A percentile compares a stretch with the other conserved stretches of the same genome.
Conservation (phyloP, 1,284 basidiomycete species). For the Dichomitus squalens region DNA sequence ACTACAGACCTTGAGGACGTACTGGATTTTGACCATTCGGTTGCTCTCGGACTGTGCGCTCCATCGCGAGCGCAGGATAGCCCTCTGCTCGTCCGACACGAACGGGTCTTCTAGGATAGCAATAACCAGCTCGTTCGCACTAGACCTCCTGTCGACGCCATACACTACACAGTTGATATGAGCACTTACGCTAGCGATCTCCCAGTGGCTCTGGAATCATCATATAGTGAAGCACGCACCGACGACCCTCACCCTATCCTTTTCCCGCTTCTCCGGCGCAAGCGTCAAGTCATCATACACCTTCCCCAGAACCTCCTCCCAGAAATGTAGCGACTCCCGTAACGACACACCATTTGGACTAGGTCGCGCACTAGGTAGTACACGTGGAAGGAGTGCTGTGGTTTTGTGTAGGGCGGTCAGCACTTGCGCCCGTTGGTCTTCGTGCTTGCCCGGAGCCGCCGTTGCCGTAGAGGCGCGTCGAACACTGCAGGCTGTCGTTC, state of each 20-base stretch:
- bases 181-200: not conserved
- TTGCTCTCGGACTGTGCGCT: slow-evolving; percentile 24
- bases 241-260: slow-evolving; percentile 41
- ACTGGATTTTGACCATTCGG: slow-evolving; percentile 43
- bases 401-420: slow-evolving; percentile 45
- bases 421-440: slow-evolving; percentile 19
- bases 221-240: slow-evolving; percentile 39
- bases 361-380: slow-evolving; percentile 31
- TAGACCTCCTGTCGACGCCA: slow-evolving; percentile 52
- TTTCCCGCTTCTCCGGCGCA: slow-evolving; percentile 19
- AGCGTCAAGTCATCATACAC: slow-evolving; percentile 39
- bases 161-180: slow-evolving; percentile 45
- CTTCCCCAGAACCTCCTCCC: slow-evolving; percentile 41
- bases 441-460: slow-evolving; percentile 4
- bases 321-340: slow-evolving; percentile 37
- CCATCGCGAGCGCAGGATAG: slow-evolving; percentile 48
- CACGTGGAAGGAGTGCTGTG: slow-evolving; percentile 40
- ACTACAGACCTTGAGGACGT: slow-evolving; percentile 23
- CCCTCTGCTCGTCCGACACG: slow-evolving; percentile 47
- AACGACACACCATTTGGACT: not conserved
- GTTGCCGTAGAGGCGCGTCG: slow-evolving; percentile 21
- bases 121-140: slow-evolving; percentile 57
- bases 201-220: not conserved
- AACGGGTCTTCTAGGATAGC: slow-evolving; percentile 72
- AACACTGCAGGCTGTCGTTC: not conserved